Base-by-base conservation (phyloP, 2,329 filamentous ascomycete species). In the Xylaria sp. region DNA sequence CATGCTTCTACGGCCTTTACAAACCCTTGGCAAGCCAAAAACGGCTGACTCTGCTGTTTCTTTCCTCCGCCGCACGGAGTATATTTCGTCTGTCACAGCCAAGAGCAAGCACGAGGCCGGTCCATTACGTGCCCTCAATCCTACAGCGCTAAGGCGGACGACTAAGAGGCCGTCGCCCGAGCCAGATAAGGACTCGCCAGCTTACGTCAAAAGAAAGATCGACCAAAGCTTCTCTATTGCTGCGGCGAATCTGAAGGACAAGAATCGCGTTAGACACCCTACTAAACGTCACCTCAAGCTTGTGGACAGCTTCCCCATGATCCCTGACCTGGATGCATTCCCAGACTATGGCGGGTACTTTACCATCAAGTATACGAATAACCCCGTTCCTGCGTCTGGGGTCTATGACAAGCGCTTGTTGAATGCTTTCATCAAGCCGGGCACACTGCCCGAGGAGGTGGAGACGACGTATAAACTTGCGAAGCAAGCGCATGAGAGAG, bases 61-160 rank as follows among this genome's bases (percentile, higher is more conserved):
- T 72, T 99, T 99, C 87, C 88, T 99, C 74, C 93, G 96, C 67
- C 90, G 95, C 76, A 98, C 96, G 65, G 96, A 99, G 81, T 98
- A 98, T 83, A 98, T 97, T 77, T 93, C 92, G 12, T 88, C 87
- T 3, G 82, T 84, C 25, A 83, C 82, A 37, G 78, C 84, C 6
- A 89, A 88, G 77, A 78, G 77, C 20, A 80, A 81, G 39, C 82
- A 82, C 66, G 85, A 88, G 60, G 85, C 85, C 0, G 86, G 84
- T 34, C 86, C 86, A 31, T 85, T 87, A 3, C 86, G 86, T 70
- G 83, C 83, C 37, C 80, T 86, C 59, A 82, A 86, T 46, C 79
- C 84, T 73, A 75, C 76, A 12, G 74, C 77, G 76, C 77, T 78
- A 25, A 82, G 81, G 72, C 83, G 82, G 23, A 77, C 81, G 31